These are phyloP conservation scores for Moesziomyces parantarcticus DNA, from an alignment of 1,284 basidiomycete species.

Conservation along the genomic window DNA sequence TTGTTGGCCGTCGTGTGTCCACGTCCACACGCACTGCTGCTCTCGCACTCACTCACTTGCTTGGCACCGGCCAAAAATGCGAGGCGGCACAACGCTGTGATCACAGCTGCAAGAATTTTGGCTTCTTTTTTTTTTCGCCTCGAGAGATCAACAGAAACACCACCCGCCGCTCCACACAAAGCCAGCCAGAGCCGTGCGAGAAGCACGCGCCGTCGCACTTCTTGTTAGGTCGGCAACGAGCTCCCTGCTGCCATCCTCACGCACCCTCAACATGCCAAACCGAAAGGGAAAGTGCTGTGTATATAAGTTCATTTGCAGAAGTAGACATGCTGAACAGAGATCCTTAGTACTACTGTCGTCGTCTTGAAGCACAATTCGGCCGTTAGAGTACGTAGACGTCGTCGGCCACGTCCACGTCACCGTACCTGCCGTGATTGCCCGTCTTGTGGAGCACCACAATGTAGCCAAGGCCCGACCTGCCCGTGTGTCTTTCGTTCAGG, in stretches of 20 bases:
- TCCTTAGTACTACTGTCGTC: background rate
- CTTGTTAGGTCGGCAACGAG: no score
- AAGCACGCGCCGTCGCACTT: background rate
- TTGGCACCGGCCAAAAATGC: no score
- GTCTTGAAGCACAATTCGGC: background rate
- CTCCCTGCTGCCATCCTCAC: no score
- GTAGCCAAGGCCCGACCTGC: conserved; percentile 1
- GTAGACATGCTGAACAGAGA: no score
- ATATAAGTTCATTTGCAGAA: no score
- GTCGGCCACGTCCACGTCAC: background rate
- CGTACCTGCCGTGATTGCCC: background rate
- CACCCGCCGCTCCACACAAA: background rate
- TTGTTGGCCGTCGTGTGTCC: no score
- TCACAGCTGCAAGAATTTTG: background rate
- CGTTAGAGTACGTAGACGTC: background rate
- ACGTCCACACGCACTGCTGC: no score
- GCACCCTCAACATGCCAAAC: no score
- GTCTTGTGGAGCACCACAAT: conserved; percentile 1
- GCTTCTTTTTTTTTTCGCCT: background rate
- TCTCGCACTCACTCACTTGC: no score
- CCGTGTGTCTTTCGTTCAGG: background rate
- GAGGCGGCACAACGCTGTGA: background rate
- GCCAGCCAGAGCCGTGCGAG: background rate
- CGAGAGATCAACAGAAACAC: background rate
- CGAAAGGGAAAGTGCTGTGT: no score